phyloP scores from a whole-genome alignment of 2,329 filamentous ascomycete species.

The Colletotrichum tropicale region DNA sequence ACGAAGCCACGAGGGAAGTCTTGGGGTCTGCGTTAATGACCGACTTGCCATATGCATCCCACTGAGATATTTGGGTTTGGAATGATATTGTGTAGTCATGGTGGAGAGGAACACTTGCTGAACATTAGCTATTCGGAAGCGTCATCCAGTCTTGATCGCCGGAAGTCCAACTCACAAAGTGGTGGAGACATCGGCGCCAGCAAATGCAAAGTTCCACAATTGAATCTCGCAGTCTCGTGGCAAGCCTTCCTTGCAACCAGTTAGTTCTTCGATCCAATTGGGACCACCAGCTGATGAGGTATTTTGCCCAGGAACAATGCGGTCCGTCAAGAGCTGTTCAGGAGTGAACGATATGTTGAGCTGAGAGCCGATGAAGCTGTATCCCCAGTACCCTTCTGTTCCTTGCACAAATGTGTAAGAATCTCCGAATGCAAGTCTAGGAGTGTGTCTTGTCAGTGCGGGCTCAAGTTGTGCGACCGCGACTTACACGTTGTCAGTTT shows the following conservation, averaged over 20 bases:
- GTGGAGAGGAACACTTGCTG: conserved; percentile 50
- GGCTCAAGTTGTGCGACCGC: rapidly evolving
- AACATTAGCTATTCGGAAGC: too few species aligned
- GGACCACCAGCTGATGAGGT: conserved; percentile 56
- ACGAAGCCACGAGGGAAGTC: conserved; percentile 51
- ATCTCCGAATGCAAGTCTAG: conserved; percentile 52
- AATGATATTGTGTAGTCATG: conserved; percentile 49
- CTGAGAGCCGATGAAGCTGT: conserved; percentile 58
- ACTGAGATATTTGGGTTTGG: conserved; percentile 55
- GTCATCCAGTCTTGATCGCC: too few species aligned
- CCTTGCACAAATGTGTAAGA: conserved; percentile 60
- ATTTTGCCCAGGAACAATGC: conserved; percentile 52
- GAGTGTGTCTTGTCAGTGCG: rapidly evolving
- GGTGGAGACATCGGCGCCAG: conserved; percentile 46
- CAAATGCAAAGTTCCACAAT: conserved; percentile 63
- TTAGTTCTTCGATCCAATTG: conserved; percentile 60
- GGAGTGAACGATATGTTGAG: conserved; percentile 50
- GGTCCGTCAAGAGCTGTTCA: conserved; percentile 45
- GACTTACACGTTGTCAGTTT: conserved; percentile 26
- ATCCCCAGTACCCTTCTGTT: conserved; percentile 52
- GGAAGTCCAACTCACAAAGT: neutral
- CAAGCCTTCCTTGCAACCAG: conserved; percentile 47
- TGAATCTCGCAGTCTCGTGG: conserved; percentile 49
- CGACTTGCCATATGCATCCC: conserved; percentile 36
- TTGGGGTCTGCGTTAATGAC: conserved; percentile 27